Base-by-base conservation (phyloP, 1,284 basidiomycete genomes). In the Fomitopsis palustris region DNA sequence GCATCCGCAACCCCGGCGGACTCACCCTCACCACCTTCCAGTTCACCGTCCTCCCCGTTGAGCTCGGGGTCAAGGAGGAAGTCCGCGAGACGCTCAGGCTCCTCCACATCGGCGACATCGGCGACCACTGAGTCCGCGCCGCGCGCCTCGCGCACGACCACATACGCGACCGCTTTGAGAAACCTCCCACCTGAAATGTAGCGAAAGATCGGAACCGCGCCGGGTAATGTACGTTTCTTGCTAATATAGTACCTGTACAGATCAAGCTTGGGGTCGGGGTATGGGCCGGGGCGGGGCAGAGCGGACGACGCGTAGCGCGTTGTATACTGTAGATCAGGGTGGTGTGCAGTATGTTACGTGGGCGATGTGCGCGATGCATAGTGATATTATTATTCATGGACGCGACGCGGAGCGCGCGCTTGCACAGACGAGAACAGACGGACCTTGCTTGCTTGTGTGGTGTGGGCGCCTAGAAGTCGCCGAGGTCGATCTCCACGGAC, bases 401-500 rank as follows among this genome's bases (percentile, higher is more conserved):
- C n/a, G n/a, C n/a, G n/a, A n/a, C n/a, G n/a, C n/a, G n/a, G n/a
- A n/a, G n/a, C n/a, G n/a, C n/a, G n/a, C n/a, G n/a, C n/a, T n/a
- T n/a, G n/a, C n/a, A n/a, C n/a, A n/a, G n/a, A n/a, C n/a, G n/a
- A n/a, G 21, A 45, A 10, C 29, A 31, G 17, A 25, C 33, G 16
- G 35, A 52, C 33, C 49, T 35, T 27, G 9, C 29, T 12, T 27
- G 31, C 1, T 37, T 19, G 0, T 29, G 21, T 3, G 21, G 47
- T 4, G n/a, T 27, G 7, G 27, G 1, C n/a, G n/a, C 39, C 54
- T 60, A 92, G 72, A 92, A 92, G 72, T 92, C 89, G 47, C 89
- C 90, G 38, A 92, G 76, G 70, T 92, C 89, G 61, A 92, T 80
- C 63, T 92, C 89, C 64, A 92, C 81, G 25, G 79, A 79, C 57